These are phyloP conservation scores for Rubia peregrina DNA, from an alignment of 305 asterid genomes.

Conservation along the genomic window DNA sequence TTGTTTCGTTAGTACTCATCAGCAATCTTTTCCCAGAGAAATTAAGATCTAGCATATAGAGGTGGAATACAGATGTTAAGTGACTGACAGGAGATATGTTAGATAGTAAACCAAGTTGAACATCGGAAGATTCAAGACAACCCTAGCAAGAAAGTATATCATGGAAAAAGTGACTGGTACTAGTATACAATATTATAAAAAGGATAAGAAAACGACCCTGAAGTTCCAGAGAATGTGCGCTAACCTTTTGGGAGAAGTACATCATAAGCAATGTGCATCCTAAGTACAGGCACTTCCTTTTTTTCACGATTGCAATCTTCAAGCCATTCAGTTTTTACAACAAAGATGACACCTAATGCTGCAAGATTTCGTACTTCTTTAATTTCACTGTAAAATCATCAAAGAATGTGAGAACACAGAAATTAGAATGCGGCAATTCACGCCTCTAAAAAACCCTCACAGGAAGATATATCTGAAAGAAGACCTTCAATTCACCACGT, in stretches of 20 bases:
- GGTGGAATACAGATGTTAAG: slow-evolving; percentile 10
- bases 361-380: slow-evolving; percentile 73
- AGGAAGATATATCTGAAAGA: not conserved
- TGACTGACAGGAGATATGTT: slow-evolving; percentile 2
- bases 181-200: not conserved
- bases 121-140: not conserved
- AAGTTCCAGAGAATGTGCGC: slow-evolving; percentile 13
- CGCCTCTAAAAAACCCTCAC: not conserved
- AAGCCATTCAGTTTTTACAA: slow-evolving; percentile 79
- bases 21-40: slow-evolving; percentile 34
- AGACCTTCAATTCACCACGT: slow-evolving; percentile 3
- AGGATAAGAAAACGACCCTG: slow-evolving; percentile 15
- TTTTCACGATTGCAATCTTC: slow-evolving; percentile 67
- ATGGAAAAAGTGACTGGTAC: not conserved
- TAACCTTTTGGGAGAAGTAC: slow-evolving; percentile 86
- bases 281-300: slow-evolving; percentile 74
- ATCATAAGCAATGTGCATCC: slow-evolving; percentile 79
- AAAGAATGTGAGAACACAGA: slow-evolving; percentile 20
- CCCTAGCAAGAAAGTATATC: slow-evolving; percentile 3
- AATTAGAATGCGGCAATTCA: slow-evolving; percentile 6
- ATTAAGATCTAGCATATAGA: slow-evolving; percentile 41
- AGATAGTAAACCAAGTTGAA: not conserved
- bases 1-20: slow-evolving; percentile 28
- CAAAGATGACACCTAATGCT: slow-evolving; percentile 67
- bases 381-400: slow-evolving; percentile 62